These are phyloP conservation scores for Malus orientalis DNA, from an alignment of 306 rosid genomes.

Conservation along the genomic window DNA sequence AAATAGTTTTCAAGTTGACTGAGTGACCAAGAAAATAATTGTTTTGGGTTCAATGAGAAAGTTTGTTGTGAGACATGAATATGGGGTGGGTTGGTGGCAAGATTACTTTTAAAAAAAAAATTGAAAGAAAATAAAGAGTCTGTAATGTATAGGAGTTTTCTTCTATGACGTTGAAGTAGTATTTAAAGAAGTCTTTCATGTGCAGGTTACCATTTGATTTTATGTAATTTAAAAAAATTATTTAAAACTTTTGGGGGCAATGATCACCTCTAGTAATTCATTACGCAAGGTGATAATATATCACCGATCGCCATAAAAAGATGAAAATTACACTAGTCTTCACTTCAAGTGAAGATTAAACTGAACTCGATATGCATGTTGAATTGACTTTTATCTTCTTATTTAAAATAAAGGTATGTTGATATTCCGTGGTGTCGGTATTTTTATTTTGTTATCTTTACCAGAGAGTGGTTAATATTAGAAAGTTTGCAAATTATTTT, in stretches of 20 bases:
- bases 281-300: no score
- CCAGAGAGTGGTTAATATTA: neutral
- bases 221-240: neutral
- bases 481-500: neutral
- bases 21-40: no score
- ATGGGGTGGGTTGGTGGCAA: neutral
- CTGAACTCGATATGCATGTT: neutral
- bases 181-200: neutral
- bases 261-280: neutral
- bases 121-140: neutral
- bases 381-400: neutral
- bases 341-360: neutral
- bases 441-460: neutral
- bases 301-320: no score
- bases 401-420: neutral
- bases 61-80: neutral
- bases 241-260: neutral
- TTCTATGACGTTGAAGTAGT: neutral
- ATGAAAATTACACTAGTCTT: neutral
- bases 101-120: neutral
- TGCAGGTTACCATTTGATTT: neutral
- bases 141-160: neutral
- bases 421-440: neutral
- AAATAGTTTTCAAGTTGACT: no score
- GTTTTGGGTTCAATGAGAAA: neutral